Base-by-base conservation (phyloP, 371 early-diverging fungal species). In the Nosema muscidifuracis region DNA sequence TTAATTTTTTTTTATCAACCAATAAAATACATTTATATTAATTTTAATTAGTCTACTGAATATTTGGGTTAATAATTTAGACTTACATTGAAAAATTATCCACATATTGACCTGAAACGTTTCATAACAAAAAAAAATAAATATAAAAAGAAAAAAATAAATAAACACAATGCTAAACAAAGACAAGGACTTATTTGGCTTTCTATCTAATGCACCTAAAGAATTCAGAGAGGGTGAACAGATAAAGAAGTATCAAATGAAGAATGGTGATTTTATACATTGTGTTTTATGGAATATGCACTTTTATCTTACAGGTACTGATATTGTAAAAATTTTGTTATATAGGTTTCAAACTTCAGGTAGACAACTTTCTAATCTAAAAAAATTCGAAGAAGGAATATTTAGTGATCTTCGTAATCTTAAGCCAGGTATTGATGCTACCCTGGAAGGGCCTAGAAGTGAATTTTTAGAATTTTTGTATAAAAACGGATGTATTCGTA, bases 351-450 rank as follows among this genome's bases (percentile, higher is more conserved):
- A 91, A 58, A 89, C 64, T 88, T 91, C 83, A 87, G 91, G 61
- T 85, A 66, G 97, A 20, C 91, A 89, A 12, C 89, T 97, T 26
- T 83, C 83, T 43, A 89, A 90, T 75, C 84, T 90, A 69, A 96
- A 96, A 80, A 98, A 98, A 85, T 97, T 98, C 82, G 97, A 97
- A 81, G 99, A 97, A 81, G 99, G 97, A 58, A 89, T 99, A 16
- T 98, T 99, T 80, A 83, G 84, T 56, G 99, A 99, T 78, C 85
- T 99, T 73, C 85, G 99, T 56, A 93, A 93, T 77, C 85, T 99
- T 51, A 97, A 97, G 85, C 95, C 96, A 12, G 95, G 96, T 20
- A 87, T 89, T 20, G 95, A 95, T 82, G 94, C 96, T 34, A 87
- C 90, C 1, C 86, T 97, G 33, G 97, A 97, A 83, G 91, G 91